Evolutionary conservation across 345 rosid genomes (phyloP), one percentile per base, ranked within the genome.

Genomic region (Lepidium aucheri): DNA sequence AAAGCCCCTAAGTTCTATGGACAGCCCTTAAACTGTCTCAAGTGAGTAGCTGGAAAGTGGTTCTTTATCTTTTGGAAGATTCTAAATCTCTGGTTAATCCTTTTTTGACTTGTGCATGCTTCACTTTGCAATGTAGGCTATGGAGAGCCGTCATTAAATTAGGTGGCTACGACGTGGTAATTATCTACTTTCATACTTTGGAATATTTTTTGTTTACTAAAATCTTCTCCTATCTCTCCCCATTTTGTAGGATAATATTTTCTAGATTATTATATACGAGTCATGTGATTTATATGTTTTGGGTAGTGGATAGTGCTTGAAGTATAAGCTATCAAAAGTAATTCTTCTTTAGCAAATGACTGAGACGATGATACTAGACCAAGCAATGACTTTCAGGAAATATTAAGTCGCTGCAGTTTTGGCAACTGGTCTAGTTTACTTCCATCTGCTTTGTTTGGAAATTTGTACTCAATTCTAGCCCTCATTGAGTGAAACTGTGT

Each of bases 151-250:
- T 91, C 73, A 79, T 88, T 74, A 86, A 67, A 72, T 65, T 91
- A 78, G 97, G 97, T 75, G 97, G 97, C 83, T 91, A 91, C 74
- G 96, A 91, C 28, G 86, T 88, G 88, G 97, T 90, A 85, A 67
- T 76, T 56, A 44, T 68, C 67, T 60, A 39, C 28, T 54, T 70
- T 14, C 22, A 2, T 41, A 38, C 22, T 17, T 67, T 9, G 8
- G 17, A 32, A 34, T 34, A 11, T 20, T 14, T 65, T 20, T 28
- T 52, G 9, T 22, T 24, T 65, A 18, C 47, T 32, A 57, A 33
- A 38, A 14, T 46, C 43, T 18, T 36, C 15, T 38, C 44, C 17
- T 36, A 35, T 5, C 20, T 30, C 30, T 22, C 36, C 26, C 41
- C 58, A 13, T 22, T 16, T n/a, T 6, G 16, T 30, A 8, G 58